Base-by-base conservation (phyloP, 139 green algal genomes). In the Pleodorina starrii region DNA sequence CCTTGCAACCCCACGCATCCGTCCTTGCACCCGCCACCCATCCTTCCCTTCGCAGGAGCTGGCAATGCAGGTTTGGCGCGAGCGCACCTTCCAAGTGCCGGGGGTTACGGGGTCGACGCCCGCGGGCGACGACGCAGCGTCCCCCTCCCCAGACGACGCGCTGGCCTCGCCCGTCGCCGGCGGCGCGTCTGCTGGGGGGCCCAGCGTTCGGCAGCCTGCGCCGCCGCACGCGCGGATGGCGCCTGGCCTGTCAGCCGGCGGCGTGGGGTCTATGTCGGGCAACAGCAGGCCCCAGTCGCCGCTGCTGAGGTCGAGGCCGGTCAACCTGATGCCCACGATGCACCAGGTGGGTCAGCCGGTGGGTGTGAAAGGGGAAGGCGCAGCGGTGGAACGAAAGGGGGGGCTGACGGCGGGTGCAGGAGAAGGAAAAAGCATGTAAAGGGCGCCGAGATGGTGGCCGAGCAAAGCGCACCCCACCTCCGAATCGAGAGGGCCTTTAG, bases 281-380 rank as follows among this genome's bases (percentile, higher is more conserved):
- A 68, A 27, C 68, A 17, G 68, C 19, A 46, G 68, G 29, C 17
- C 68, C 12, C n/a, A 40, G 16, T 74, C 81, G n/a, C 43, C 81
- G 29, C 43, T 87, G 60, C 42, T 87, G 81, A 42, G 60, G n/a
- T 87, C 81, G 43, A 40, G 81, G 43, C 60, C 60, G 3, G 46
- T 60, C n/a, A 87, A 78, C 81, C 60, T 87, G 6, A 87, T 42
- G 44, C 81, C 81, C 42, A 78, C 81, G 29, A 11, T 87, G 59
- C 80, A 86, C 60, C 80, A 86, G n/a, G n/a, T n/a, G 54, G 54
- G 54, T 66, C 21, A 25, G 54, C 21, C 25, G 54, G 9, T 66
- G 50, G 19, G 16, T 4, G 77, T 35, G 38, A 27, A 9, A 14
- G 38, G 32, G 68, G 32, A 5, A 17, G 32, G 32, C 2, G 68